These are phyloP conservation scores for Tolypocladium pustulatum DNA, from an alignment of 2,329 filamentous ascomycete species.

Conservation along the genomic window DNA sequence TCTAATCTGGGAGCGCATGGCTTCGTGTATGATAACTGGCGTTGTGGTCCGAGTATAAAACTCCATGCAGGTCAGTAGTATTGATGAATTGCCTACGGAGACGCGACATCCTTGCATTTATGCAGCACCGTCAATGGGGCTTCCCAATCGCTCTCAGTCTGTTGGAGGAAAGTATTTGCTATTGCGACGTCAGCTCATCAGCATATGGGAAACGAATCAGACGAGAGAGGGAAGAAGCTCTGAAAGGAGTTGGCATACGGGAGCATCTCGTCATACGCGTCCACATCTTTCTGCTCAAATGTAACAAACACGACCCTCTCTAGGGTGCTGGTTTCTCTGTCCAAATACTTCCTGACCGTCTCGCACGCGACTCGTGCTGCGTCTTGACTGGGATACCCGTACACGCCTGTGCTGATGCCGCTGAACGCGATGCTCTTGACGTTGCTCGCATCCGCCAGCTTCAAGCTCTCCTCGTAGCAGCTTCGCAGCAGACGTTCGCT, in stretches of 20 bases:
- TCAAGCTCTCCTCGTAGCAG: conserved; percentile 63
- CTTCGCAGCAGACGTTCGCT: conserved; percentile 38
- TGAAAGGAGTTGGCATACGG: conserved; percentile 45
- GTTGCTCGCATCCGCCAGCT: conserved; percentile 57
- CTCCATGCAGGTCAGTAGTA: not conserved
- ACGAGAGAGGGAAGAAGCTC: not conserved
- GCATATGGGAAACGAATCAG: not conserved
- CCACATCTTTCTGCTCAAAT: conserved; percentile 68
- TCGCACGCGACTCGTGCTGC: conserved; percentile 65
- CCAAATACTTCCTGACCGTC: conserved; percentile 45
- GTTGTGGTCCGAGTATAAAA: not conserved
- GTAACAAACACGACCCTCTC: conserved; percentile 76
- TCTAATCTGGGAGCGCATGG: not conserved
- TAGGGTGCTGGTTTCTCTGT: conserved; percentile 35
- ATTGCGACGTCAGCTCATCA: not conserved
- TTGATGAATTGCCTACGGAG: not conserved
- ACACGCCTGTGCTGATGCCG: conserved; percentile 78
- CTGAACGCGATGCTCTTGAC: conserved; percentile 72
- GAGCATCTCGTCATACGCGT: conserved; percentile 57
- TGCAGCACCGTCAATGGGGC: not conserved
- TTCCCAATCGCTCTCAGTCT: not conserved
- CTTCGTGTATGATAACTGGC: not conserved
- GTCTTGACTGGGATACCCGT: conserved; percentile 68
- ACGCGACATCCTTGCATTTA: not conserved
- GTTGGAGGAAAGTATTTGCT: conserved; percentile 16